Evolutionary conservation across 2,329 filamentous ascomycete genomes (phyloP).

Genomic region (Achaetomium macrosporum): DNA sequence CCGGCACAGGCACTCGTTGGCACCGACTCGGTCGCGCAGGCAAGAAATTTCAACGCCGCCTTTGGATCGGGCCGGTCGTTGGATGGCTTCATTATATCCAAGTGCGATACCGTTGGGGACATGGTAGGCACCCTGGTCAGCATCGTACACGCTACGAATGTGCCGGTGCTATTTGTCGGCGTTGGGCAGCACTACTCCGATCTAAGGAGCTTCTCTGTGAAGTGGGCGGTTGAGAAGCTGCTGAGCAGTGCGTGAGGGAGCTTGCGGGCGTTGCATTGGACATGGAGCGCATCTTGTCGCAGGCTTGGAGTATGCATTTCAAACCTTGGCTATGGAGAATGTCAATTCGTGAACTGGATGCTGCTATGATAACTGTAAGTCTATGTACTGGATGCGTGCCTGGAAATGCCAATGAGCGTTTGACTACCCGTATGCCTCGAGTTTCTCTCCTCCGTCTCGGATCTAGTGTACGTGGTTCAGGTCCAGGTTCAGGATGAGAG

Average conservation of each 20-base stretch:
- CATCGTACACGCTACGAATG: slow-evolving; percentile 94
- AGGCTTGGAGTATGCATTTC: not conserved
- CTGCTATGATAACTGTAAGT: too few relatives aligned
- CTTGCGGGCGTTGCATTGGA: not conserved
- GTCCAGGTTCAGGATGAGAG: too few relatives aligned
- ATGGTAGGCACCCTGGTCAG: slow-evolving; percentile 95
- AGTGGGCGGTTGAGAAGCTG: slow-evolving; percentile 63
- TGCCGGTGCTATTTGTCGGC: slow-evolving; percentile 88
- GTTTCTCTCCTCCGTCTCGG: too few relatives aligned
- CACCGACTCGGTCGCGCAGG: slow-evolving; percentile 91
- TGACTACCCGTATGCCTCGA: too few relatives aligned
- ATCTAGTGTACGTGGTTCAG: too few relatives aligned
- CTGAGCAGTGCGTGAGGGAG: slow-evolving; percentile 43
- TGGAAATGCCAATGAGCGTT: too few relatives aligned
- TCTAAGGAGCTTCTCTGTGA: slow-evolving; percentile 62
- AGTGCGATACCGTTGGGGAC: slow-evolving; percentile 98
- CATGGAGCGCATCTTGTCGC: not conserved
- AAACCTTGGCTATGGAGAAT: too few relatives aligned
- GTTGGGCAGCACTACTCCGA: slow-evolving; percentile 66
- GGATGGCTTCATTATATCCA: slow-evolving; percentile 97
- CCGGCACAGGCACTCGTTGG: slow-evolving; percentile 70
- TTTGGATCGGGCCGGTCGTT: slow-evolving; percentile 76
- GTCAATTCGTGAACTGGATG: too few relatives aligned
- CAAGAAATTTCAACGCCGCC: slow-evolving; percentile 89
- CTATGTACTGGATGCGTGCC: too few relatives aligned